A percentile compares a stretch with the other conserved stretches of the same genome.
phyloP scores from a whole-genome alignment of 768 basidiomycete species.

The Pholiota molesta region DNA sequence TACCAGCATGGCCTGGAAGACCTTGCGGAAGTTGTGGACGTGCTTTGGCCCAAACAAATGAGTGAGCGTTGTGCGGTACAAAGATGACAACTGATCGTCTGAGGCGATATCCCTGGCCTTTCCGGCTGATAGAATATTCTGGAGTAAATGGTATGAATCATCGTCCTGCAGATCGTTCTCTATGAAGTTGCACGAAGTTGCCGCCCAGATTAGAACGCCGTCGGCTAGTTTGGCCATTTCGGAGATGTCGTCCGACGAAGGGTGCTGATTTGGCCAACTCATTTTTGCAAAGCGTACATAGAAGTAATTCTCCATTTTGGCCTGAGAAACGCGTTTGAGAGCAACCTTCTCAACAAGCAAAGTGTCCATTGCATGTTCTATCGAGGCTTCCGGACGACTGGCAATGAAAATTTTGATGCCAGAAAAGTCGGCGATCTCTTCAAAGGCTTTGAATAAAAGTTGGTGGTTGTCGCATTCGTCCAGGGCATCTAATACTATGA shows the following conservation, averaged over 20 bases:
- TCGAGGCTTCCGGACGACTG: neutral
- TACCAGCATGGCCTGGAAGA: constrained; percentile 6
- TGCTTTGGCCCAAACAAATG: neutral
- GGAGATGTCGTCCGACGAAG: neutral
- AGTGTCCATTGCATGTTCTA: neutral
- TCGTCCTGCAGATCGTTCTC: constrained; percentile 6
- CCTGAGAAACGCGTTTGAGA: neutral
- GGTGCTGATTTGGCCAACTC: neutral
- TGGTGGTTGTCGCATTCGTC: constrained; percentile 1
- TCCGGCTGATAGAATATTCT: neutral
- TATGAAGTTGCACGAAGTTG: constrained; percentile 2
- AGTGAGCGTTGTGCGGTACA: neutral
- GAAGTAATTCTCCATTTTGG: neutral
- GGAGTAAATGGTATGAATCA: neutral
- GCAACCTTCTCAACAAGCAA: neutral
- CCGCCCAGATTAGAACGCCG: constrained; percentile 2
- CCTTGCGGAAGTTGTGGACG: neutral
- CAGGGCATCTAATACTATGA: constrained; percentile 1
- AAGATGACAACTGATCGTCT: constrained; percentile 1
- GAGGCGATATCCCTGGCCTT: neutral
- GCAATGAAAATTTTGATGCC: constrained; percentile 1
- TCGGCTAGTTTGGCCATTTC: neutral
- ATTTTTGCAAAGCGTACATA: constrained; percentile 1
- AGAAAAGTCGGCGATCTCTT: neutral
- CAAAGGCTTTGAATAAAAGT: neutral